Evolutionary conservation across 164 flowering plant genomes (phyloP).

Genomic region (Malania oleifera): DNA sequence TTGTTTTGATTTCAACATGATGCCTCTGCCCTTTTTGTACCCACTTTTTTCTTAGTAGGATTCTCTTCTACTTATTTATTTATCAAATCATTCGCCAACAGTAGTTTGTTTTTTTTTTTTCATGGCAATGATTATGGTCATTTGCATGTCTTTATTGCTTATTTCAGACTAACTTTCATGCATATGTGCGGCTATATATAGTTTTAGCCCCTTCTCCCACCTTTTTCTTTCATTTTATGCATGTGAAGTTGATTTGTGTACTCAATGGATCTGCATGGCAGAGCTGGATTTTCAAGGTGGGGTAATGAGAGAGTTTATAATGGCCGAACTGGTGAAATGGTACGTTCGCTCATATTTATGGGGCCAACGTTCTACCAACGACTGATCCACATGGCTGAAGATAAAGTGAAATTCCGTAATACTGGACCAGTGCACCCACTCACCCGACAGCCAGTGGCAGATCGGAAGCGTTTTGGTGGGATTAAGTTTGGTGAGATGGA

Average conservation of each 20-base stretch:
- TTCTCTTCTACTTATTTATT: too few relatives aligned
- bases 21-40: too few relatives aligned
- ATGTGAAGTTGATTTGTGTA: too few relatives aligned
- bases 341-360: slow-evolving; percentile 57
- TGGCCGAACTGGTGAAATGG: slow-evolving; percentile 79
- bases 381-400: slow-evolving; percentile 89
- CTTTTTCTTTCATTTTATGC: too few relatives aligned
- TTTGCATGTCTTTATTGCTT: too few relatives aligned
- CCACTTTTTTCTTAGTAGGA: too few relatives aligned
- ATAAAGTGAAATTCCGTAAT: slow-evolving; percentile 92
- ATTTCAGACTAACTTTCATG: too few relatives aligned
- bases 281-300: slow-evolving; percentile 85
- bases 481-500: slow-evolving; percentile 99
- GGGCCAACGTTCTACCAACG: slow-evolving; percentile 94
- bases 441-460: slow-evolving; percentile 91
- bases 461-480: slow-evolving; percentile 90
- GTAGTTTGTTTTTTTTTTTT: too few relatives aligned
- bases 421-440: slow-evolving; percentile 97
- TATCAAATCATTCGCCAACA: too few relatives aligned
- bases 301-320: slow-evolving; percentile 74
- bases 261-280: slow-evolving; percentile 21
- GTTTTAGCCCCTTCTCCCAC: not conserved
- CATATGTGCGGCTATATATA: too few relatives aligned
- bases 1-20: too few relatives aligned
- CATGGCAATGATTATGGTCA: too few relatives aligned